Percentiles rank a stretch among this genome's conserved stretches.
Conservation (phyloP, 129 eudicot species). For the Lactuca saligna region DNA sequence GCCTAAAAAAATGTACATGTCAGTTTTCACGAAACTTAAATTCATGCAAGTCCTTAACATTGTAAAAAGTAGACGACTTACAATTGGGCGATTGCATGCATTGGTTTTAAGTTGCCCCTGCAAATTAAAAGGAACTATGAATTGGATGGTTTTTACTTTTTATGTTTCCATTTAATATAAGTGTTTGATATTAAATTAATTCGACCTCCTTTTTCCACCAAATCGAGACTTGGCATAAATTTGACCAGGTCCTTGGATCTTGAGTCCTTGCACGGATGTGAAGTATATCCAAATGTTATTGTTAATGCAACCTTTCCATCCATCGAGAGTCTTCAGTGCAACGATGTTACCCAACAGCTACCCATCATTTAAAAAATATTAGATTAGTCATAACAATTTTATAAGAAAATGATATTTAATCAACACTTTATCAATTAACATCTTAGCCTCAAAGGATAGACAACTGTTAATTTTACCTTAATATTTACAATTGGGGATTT, state of each 20-base stretch:
- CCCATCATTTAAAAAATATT: background rate
- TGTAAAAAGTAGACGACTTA: background rate
- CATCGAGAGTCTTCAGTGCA: constrained; percentile 23
- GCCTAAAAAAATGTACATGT: constrained; percentile 10
- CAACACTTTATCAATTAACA: background rate
- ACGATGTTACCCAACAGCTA: constrained; percentile 31
- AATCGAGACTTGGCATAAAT: constrained; percentile 30
- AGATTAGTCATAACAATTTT: background rate
- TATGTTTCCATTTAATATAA: no score
- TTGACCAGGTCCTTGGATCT: constrained; percentile 27
- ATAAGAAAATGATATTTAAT: background rate
- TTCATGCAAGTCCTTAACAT: no score
- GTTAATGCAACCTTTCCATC: constrained; percentile 25
- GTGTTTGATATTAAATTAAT: background rate
- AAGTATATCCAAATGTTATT: constrained; percentile 5
- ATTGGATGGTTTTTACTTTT: background rate
- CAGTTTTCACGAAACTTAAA: background rate
- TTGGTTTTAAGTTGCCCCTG: background rate
- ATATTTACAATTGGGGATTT: constrained; percentile 5
- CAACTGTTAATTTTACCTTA: constrained; percentile 13
- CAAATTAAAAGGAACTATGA: background rate
- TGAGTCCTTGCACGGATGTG: constrained; percentile 20
- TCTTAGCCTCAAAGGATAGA: no score
- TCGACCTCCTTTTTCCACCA: constrained; percentile 17
- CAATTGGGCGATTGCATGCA: background rate